phyloP scores from a whole-genome alignment of 352 stramenopile genomes.

The Globisporangium middletonii region DNA sequence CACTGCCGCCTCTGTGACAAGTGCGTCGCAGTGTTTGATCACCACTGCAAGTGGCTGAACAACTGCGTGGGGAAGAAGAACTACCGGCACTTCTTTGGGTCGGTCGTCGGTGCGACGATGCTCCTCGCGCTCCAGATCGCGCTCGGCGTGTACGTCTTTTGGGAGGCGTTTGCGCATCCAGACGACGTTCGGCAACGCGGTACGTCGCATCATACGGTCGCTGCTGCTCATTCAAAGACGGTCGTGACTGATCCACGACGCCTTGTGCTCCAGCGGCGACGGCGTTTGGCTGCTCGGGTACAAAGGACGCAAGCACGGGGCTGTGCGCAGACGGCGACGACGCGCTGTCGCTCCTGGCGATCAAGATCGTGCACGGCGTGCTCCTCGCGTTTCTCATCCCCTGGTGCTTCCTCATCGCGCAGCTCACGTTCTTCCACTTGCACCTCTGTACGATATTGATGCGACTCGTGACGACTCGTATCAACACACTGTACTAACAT shows the following conservation, averaged over 20 bases:
- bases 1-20: slow-evolving; percentile 97
- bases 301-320: slow-evolving; percentile 33
- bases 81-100: slow-evolving; percentile 75
- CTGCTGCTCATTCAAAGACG: background rate
- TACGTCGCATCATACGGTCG: slow-evolving; percentile 9
- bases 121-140: slow-evolving; percentile 69
- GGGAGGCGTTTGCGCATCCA: slow-evolving; percentile 12
- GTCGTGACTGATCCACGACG: background rate
- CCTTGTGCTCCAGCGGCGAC: slow-evolving; percentile 28
- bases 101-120: slow-evolving; percentile 54
- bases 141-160: slow-evolving; percentile 57
- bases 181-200: slow-evolving; percentile 35
- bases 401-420: slow-evolving; percentile 73
- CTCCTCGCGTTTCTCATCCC: slow-evolving; percentile 61
- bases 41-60: slow-evolving; percentile 97
- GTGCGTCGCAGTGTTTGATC: slow-evolving; percentile 94
- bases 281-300: slow-evolving; percentile 51
- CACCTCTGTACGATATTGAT: slow-evolving; percentile 56
- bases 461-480: background rate
- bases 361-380: slow-evolving; percentile 60
- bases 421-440: slow-evolving; percentile 80
- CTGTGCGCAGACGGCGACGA: slow-evolving; percentile 54
- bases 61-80: slow-evolving; percentile 93
- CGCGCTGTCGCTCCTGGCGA: slow-evolving; percentile 39
- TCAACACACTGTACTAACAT: background rate